Conservation (phyloP, 1,139 yeast species). For the Magnusiomyces tetraspermus region DNA sequence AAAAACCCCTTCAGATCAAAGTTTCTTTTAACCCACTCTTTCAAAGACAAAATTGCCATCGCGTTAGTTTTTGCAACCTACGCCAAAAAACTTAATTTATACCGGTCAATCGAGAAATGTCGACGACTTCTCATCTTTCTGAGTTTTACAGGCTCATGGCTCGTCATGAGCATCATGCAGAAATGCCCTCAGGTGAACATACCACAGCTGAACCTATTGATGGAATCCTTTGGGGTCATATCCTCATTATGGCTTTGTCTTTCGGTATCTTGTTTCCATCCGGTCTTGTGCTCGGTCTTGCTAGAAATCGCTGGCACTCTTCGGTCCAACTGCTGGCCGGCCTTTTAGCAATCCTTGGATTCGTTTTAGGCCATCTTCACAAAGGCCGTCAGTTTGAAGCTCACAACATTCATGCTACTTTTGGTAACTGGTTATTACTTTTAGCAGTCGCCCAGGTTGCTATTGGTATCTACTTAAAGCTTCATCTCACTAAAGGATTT, state of each 20-base stretch:
- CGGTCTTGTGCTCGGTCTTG: conserved; percentile 36
- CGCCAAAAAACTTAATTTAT: too few species aligned
- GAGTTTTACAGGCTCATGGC: conserved; percentile 3
- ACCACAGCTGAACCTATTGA: conserved; percentile 15
- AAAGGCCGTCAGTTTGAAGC: conserved; percentile 32
- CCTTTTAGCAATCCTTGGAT: conserved; percentile 31
- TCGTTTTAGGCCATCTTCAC: conserved; percentile 34
- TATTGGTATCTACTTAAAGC: conserved; percentile 31
- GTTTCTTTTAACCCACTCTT: too few species aligned
- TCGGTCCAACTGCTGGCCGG: conserved; percentile 33
- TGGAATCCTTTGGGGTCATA: conserved; percentile 31
- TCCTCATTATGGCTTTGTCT: conserved; percentile 31
- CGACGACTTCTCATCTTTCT: background rate
- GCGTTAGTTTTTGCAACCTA: too few species aligned
- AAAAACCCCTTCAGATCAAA: too few species aligned
- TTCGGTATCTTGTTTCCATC: conserved; percentile 36
- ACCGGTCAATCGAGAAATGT: too few species aligned
- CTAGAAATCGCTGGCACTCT: conserved; percentile 32
- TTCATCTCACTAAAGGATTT: conserved; percentile 30
- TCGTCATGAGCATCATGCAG: conserved; percentile 15
- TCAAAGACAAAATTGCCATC: too few species aligned
- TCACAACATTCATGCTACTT: conserved; percentile 29
- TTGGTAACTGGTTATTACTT: conserved; percentile 28
- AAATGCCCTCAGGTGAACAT: conserved; percentile 12
- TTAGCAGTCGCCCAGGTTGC: conserved; percentile 25